Conservation (phyloP, 345 rosid species). For the Syzygium oleosum region DNA sequence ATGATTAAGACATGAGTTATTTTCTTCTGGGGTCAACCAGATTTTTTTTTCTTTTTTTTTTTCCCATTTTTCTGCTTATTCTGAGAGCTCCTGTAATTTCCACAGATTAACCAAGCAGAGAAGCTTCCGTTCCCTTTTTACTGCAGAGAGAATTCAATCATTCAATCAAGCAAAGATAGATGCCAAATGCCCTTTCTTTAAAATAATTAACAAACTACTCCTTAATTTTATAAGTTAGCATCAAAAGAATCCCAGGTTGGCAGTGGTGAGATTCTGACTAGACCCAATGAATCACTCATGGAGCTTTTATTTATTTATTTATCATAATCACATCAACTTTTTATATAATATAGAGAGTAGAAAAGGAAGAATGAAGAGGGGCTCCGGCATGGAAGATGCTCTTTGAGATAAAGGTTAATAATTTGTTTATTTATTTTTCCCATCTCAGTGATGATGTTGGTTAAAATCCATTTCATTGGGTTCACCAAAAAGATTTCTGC, state of each 20-base stretch:
- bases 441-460: neutral
- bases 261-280: conserved; percentile 48
- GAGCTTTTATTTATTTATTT: neutral
- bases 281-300: conserved; percentile 33
- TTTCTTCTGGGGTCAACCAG: neutral
- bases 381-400: conserved; percentile 35
- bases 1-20: conserved; percentile 42
- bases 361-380: conserved; percentile 22
- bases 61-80: conserved; percentile 19
- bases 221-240: conserved; percentile 2
- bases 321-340: conserved; percentile 6
- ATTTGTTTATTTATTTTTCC: neutral
- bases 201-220: neutral
- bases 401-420: neutral
- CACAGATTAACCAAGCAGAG: conserved; percentile 18
- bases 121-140: conserved; percentile 26
- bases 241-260: conserved; percentile 58
- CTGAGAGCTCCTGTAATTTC: conserved; percentile 13
- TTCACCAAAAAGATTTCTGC: conserved; percentile 16
- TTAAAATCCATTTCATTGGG: conserved; percentile 23
- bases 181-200: neutral
- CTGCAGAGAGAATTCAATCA: conserved; percentile 7
- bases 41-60: neutral
- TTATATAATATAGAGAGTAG: neutral
- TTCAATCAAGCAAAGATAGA: conserved; percentile 18